Base-by-base conservation (phyloP, 352 stramenopile species). In the Pythium scleroteichum region DNA sequence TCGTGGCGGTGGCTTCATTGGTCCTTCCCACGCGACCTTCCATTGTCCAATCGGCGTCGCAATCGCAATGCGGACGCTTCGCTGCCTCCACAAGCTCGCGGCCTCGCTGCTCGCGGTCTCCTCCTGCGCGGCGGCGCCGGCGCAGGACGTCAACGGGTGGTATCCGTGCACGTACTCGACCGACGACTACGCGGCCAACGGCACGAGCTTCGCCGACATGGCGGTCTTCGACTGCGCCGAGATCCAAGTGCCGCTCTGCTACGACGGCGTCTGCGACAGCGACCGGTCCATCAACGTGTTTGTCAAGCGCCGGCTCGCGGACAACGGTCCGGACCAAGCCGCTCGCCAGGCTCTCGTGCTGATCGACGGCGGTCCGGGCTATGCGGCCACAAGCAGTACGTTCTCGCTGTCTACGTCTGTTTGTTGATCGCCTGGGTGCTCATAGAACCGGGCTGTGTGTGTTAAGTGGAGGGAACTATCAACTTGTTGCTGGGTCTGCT, bases 191-290 rank as follows among this genome's bases (percentile, higher is more conserved):
- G 6, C 32, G 14, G 41, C 41, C 19, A 27, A 48, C 29, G 42
- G 22, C 42, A 47, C 26, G 4, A 46, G 17, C 32, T 39, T 55
- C 51, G 23, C 60, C 0, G 26, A 41, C 8, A 54, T 44, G 13
- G 27, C 45, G 19, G 29, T 45, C 12, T 87, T 82, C 57, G 76
- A 93, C 27, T 93, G 83, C 63, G 79, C 75, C 0, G 69, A 85
- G 39, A 64, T 93, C 19, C 65, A 73, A n/a, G 75, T 90, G 58
- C 81, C 83, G 41, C 68, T 93, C 47, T 93, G 83, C 62, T 84
- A 91, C 68, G 66, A 78, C 0, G 72, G 70, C n/a, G 54, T 93
- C 14, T 93, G 83, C 65, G 38, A 69, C 22, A 90, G 79, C 59
- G 66, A 80, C 49, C 68, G 75, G 39, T 80, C 59, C 22, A 73